These are phyloP conservation scores for Debaryomyces coudertii DNA, from an alignment of 1,139 yeast genomes.

Conservation along the genomic window DNA sequence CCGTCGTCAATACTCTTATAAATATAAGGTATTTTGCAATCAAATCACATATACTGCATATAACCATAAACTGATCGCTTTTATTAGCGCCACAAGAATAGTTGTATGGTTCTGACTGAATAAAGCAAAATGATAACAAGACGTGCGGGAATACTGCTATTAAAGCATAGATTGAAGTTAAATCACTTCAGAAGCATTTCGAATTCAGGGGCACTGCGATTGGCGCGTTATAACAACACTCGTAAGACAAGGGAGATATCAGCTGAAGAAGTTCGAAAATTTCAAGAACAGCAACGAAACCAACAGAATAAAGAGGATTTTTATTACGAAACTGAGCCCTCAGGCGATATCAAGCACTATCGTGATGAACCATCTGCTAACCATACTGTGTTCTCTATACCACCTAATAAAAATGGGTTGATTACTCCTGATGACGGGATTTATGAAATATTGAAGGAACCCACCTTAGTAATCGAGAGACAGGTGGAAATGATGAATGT, in stretches of 20 bases:
- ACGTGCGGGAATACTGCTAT: neutral
- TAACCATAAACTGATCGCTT: neutral
- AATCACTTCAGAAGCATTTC: neutral
- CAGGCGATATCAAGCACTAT: constrained; percentile 21
- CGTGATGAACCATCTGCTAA: constrained; percentile 27
- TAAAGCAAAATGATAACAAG: constrained; percentile 3
- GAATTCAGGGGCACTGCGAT: neutral
- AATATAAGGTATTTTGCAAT: neutral
- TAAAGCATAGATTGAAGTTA: constrained; percentile 2
- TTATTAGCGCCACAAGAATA: neutral
- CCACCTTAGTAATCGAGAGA: constrained; percentile 84
- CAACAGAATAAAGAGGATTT: constrained; percentile 23
- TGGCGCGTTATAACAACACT: constrained; percentile 23
- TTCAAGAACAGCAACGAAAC: constrained; percentile 21
- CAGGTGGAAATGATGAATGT: constrained; percentile 87
- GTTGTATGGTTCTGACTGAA: neutral
- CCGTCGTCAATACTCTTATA: no score
- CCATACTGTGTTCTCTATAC: constrained; percentile 35
- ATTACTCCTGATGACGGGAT: constrained; percentile 60
- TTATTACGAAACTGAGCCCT: constrained; percentile 37
- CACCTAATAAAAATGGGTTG: constrained; percentile 49
- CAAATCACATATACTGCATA: neutral
- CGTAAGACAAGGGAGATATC: constrained; percentile 41
- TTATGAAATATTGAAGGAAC: constrained; percentile 63
- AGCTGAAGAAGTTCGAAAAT: constrained; percentile 38